phyloP scores from a whole-genome alignment of 495 filamentous ascomycete genomes.

The Margaritispora aquatica region DNA sequence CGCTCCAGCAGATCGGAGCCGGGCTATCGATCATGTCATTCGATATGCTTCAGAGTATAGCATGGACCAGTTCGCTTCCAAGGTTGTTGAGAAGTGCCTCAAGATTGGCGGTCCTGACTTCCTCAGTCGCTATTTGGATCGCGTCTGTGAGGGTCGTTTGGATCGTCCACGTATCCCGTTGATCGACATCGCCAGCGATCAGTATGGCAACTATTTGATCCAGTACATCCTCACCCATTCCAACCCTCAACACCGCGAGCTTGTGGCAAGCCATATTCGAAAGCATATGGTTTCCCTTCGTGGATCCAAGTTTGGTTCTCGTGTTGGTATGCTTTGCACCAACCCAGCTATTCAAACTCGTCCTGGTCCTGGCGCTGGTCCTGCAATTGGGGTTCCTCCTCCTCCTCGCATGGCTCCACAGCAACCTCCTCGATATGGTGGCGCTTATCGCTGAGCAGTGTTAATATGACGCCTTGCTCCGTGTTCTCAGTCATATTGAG shows the following conservation, averaged over 20 bases:
- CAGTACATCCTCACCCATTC: conserved; percentile 93
- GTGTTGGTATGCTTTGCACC: conserved; percentile 97
- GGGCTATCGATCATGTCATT: conserved; percentile 91
- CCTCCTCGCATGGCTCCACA: conserved; percentile 49
- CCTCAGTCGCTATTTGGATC: conserved; percentile 84
- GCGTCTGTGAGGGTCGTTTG: conserved; percentile 83
- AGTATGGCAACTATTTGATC: conserved; percentile 97
- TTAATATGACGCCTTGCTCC: conserved; percentile 17
- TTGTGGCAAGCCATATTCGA: conserved; percentile 87
- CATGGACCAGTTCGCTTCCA: conserved; percentile 98
- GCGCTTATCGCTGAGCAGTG: conserved; percentile 42
- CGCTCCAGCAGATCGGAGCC: conserved; percentile 80
- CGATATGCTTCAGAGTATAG: conserved; percentile 91
- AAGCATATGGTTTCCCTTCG: conserved; percentile 99
- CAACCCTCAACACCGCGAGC: conserved; percentile 78
- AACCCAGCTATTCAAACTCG: conserved; percentile 83
- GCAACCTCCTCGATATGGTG: conserved; percentile 37
- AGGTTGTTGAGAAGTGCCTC: conserved; percentile 97
- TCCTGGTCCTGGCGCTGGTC: conserved; percentile 70
- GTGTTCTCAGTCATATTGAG: conserved; percentile 17
- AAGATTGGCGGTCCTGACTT: conserved; percentile 94
- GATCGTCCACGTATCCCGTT: conserved; percentile 94
- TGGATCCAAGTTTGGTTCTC: conserved; percentile 96
- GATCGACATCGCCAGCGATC: conserved; percentile 97
- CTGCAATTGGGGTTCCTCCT: conserved; percentile 39